A percentile compares a stretch with the other conserved stretches of the same genome.
These are phyloP conservation scores for Skeletonema grethae DNA, from an alignment of 108 stramenopile genomes.

Conservation along the genomic window DNA sequence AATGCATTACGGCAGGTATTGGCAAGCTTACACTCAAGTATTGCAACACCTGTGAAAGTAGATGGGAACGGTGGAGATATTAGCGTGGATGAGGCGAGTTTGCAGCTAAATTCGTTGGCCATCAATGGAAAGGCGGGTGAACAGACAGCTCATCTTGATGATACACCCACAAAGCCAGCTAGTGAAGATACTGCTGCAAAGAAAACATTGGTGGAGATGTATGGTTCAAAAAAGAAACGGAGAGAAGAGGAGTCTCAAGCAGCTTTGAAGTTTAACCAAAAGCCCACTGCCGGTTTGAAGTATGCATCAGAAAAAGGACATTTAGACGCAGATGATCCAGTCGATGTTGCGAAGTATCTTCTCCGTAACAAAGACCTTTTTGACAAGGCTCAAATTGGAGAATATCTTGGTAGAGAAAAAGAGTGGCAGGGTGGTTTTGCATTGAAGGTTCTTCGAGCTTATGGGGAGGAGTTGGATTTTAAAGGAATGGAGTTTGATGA, in stretches of 20 bases:
- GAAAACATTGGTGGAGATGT: slow-evolving; percentile 82
- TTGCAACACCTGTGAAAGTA: slow-evolving; percentile 63
- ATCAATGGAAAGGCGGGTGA: slow-evolving; percentile 6
- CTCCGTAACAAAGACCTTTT: slow-evolving; percentile 86
- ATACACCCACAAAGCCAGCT: slow-evolving; percentile 6
- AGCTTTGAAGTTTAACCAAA: slow-evolving; percentile 95
- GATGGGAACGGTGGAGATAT: slow-evolving; percentile 24
- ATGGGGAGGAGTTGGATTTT: slow-evolving; percentile 92
- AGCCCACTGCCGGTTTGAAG: slow-evolving; percentile 88
- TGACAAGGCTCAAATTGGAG: slow-evolving; percentile 97
- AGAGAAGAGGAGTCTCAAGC: slow-evolving; percentile 89
- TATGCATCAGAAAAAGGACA: slow-evolving; percentile 88
- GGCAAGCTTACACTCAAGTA: slow-evolving; percentile 83
- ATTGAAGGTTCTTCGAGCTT: slow-evolving; percentile 89
- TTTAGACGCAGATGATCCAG: slow-evolving; percentile 76
- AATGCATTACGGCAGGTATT: slow-evolving; percentile 79
- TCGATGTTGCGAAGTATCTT: slow-evolving; percentile 88
- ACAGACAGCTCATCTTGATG: slow-evolving; percentile 5
- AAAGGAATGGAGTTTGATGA: slow-evolving; percentile 89
- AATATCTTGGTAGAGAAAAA: slow-evolving; percentile 93
- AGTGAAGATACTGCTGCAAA: slow-evolving; percentile 20
- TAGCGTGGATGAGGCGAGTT: slow-evolving; percentile 30
- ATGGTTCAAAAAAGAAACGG: slow-evolving; percentile 91
- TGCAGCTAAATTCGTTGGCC: slow-evolving; percentile 9
- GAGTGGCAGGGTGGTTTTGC: slow-evolving; percentile 92